Base-by-base conservation (phyloP, 108 stramenopile genomes). In the Skeletonema grethae region DNA sequence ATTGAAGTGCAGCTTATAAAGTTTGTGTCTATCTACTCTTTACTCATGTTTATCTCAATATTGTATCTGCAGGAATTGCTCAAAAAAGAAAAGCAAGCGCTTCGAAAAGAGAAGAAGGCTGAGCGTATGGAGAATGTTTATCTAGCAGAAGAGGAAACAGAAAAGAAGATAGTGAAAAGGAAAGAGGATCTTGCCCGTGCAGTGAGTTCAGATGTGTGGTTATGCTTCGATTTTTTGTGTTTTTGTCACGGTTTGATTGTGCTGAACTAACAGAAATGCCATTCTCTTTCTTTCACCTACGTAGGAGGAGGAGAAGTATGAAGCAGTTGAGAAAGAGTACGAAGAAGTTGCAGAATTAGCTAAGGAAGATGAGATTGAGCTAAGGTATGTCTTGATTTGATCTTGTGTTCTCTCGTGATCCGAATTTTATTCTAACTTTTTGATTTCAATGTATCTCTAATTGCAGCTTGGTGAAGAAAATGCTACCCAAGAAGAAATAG, bases 141-240 rank as follows among this genome's bases (percentile, higher is more conserved):
- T 48, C 63, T 78, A 8, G 84, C 84, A 4, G 84, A 85, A 65
- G 80, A 85, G 65, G 45, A 59, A 46, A 72, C 67, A 34, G 84
- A 85, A 48, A 67, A 85, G 72, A 73, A 77, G 58, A 85, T 85
- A 57, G 50, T 85, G 20, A 45, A 35, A 46, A 43, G 58, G 30
- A 85, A 85, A 30, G 59, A 20, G 16, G 63, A 79, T 1, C 75
- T 75, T 15, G 83, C 83, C 4, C 60, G 69, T 34, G 75, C 69
- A 57, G 82, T 79, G 67, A 67, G 77, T 79, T 24, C 2, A 8
- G 18, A n/a, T n/a, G 50, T 11, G 12, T 36, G 1, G 6, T 53
- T 53, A 2, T 22, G 24, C 9, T n/a, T n/a, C n/a, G n/a, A n/a
- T n/a, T n/a, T n/a, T n/a, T n/a, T n/a, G n/a, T n/a, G n/a, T n/a